phyloP scores from a whole-genome alignment of 2,329 filamentous ascomycete genomes.

The Beauveria asiatica region DNA sequence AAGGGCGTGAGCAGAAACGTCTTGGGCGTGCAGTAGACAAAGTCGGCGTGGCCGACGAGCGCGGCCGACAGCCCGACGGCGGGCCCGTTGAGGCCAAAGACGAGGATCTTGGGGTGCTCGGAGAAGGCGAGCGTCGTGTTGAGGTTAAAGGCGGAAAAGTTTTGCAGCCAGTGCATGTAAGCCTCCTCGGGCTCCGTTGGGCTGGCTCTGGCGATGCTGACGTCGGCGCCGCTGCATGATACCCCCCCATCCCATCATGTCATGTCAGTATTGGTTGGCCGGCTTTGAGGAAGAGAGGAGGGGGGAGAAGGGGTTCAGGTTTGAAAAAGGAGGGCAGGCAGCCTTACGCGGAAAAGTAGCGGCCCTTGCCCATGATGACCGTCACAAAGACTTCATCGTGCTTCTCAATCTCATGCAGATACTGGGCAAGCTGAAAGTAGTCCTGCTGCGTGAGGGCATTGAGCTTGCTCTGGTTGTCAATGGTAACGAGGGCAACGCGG shows the following conservation, averaged over 20 bases:
- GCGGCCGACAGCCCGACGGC: constrained; percentile 83
- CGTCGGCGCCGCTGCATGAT: constrained; percentile 65
- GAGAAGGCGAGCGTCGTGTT: constrained; percentile 87
- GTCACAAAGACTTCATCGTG: constrained; percentile 79
- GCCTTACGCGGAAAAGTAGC: constrained; percentile 77
- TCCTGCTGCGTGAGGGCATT: constrained; percentile 65
- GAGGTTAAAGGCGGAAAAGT: constrained; percentile 78
- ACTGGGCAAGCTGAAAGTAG: constrained; percentile 70
- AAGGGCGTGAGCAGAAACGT: constrained; percentile 89
- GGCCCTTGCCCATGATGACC: constrained; percentile 74
- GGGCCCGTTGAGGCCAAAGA: constrained; percentile 86
- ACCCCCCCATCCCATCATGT: background rate
- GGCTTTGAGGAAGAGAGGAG: background rate
- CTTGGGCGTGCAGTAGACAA: constrained; percentile 77
- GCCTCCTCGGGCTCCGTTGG: constrained; percentile 28
- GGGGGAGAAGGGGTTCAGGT: background rate
- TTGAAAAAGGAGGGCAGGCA: background rate
- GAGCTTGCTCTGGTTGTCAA: constrained; percentile 79
- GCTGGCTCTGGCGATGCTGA: constrained; percentile 44
- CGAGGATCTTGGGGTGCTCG: constrained; percentile 86
- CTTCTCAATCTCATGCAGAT: constrained; percentile 67
- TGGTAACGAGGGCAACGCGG: constrained; percentile 63
- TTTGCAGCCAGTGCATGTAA: constrained; percentile 51
- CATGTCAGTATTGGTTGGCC: background rate
- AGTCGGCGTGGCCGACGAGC: constrained; percentile 75